These are phyloP conservation scores for Penicillium antarcticum DNA, from an alignment of 495 filamentous ascomycete genomes.

Conservation along the genomic window DNA sequence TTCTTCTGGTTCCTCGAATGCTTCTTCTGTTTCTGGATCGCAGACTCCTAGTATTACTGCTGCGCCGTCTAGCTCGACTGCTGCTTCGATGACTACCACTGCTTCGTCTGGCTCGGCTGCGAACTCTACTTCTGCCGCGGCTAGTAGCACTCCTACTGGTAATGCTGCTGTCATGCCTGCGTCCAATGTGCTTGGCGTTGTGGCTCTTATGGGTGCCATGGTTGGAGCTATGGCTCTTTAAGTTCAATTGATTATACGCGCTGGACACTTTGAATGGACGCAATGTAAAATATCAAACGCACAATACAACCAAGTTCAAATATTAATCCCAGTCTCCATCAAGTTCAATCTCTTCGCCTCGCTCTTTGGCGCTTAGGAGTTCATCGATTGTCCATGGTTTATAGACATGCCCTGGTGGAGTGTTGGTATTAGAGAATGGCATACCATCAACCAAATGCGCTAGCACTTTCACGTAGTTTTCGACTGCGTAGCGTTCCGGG, in stretches of 20 bases:
- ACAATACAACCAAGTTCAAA: background rate
- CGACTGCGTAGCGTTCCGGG: slow-evolving; percentile 15
- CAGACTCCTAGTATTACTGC: slow-evolving; percentile 10
- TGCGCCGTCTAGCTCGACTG: slow-evolving; percentile 12
- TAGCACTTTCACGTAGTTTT: slow-evolving; percentile 12
- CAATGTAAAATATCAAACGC: background rate
- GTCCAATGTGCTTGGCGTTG: slow-evolving; percentile 9
- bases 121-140: slow-evolving; percentile 9
- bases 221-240: slow-evolving; percentile 24
- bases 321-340: slow-evolving; percentile 14
- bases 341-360: slow-evolving; percentile 6
- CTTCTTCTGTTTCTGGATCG: slow-evolving; percentile 2
- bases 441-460: slow-evolving; percentile 1
- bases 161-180: slow-evolving; percentile 7
- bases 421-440: slow-evolving; percentile 16
- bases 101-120: slow-evolving; percentile 5
- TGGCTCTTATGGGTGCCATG: slow-evolving; percentile 27
- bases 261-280: background rate
- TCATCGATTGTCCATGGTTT: slow-evolving; percentile 18
- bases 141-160: slow-evolving; percentile 4
- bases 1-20: slow-evolving; percentile 10
- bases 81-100: slow-evolving; percentile 14
- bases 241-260: background rate
- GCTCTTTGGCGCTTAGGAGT: slow-evolving; percentile 4
- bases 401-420: slow-evolving; percentile 10